These are phyloP conservation scores for Phoma herbarum DNA, from an alignment of 2,329 filamentous ascomycete genomes.

Conservation along the genomic window DNA sequence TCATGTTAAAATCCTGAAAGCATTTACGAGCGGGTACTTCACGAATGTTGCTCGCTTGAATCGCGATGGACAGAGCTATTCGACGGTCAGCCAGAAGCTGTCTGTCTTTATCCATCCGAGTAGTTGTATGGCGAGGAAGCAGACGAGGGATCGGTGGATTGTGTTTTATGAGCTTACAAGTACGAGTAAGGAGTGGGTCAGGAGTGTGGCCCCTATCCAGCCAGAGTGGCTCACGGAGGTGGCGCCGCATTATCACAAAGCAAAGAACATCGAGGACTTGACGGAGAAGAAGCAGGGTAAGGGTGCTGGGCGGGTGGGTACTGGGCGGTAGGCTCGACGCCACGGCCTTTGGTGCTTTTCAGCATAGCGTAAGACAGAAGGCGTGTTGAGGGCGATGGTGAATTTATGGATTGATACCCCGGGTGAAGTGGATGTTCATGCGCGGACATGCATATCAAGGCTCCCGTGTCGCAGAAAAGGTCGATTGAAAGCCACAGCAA, in stretches of 20 bases:
- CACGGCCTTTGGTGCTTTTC: neutral
- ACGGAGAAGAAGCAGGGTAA: constrained; percentile 77
- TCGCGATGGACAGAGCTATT: constrained; percentile 84
- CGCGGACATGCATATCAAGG: too few relatives aligned
- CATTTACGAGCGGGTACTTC: constrained; percentile 92
- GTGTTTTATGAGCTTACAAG: constrained; percentile 86
- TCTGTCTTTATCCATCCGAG: constrained; percentile 93
- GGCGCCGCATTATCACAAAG: constrained; percentile 94
- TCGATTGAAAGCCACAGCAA: too few relatives aligned
- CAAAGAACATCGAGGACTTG: constrained; percentile 82
- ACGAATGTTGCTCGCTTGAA: constrained; percentile 87
- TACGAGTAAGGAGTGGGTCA: constrained; percentile 92
- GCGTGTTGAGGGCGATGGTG: neutral
- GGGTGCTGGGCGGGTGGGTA: constrained; percentile 47
- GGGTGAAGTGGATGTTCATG: neutral
- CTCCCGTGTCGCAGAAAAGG: too few relatives aligned
- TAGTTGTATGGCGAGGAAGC: constrained; percentile 72
- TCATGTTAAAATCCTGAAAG: constrained; percentile 81
- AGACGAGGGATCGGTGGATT: constrained; percentile 83
- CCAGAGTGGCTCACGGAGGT: constrained; percentile 86
- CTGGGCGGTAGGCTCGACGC: neutral
- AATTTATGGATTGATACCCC: constrained; percentile 13
- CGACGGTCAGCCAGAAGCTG: constrained; percentile 89
- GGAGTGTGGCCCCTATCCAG: constrained; percentile 84
- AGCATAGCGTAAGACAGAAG: constrained; percentile 15